Evolutionary conservation across 2,329 filamentous ascomycete species (phyloP).

Genomic region (Sarocladiaceae sp.): DNA sequence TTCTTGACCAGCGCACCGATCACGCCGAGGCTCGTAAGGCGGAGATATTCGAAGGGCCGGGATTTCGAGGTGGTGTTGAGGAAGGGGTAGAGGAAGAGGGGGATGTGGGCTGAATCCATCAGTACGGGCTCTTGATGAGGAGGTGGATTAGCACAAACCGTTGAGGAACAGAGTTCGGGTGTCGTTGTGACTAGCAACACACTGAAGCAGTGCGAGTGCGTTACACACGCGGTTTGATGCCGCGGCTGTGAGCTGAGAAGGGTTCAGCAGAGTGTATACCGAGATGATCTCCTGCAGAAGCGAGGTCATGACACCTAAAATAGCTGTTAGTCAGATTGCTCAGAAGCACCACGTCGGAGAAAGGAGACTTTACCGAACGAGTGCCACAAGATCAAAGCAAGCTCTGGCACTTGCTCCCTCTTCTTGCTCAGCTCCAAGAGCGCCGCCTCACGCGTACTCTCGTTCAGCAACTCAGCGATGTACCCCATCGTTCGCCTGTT

Average conservation of each 20-base stretch:
- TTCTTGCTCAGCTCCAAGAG: slow-evolving; percentile 97
- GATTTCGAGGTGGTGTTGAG: slow-evolving; percentile 98
- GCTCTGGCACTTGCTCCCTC: slow-evolving; percentile 92
- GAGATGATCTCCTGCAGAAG: slow-evolving; percentile 98
- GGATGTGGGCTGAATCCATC: slow-evolving; percentile 72
- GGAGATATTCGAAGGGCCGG: slow-evolving; percentile 92
- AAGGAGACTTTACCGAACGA: slow-evolving; percentile 74
- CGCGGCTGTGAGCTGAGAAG: slow-evolving; percentile 93
- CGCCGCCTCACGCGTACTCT: slow-evolving; percentile 80
- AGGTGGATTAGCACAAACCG: slow-evolving; percentile 48
- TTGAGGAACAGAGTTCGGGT: slow-evolving; percentile 90
- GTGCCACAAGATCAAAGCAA: slow-evolving; percentile 95
- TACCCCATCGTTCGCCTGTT: slow-evolving; percentile 88
- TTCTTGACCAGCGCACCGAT: slow-evolving; percentile 98
- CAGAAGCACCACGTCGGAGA: slow-evolving; percentile 17
- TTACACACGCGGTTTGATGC: slow-evolving; percentile 97
- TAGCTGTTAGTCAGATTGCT: slow-evolving; percentile 10
- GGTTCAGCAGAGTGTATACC: slow-evolving; percentile 93
- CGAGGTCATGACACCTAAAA: slow-evolving; percentile 95
- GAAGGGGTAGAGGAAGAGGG: slow-evolving; percentile 95
- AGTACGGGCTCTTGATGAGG: background rate
- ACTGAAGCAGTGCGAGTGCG: slow-evolving; percentile 89
- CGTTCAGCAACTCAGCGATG: slow-evolving; percentile 86
- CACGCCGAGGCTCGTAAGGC: slow-evolving; percentile 89
- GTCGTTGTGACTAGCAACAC: slow-evolving; percentile 95